These are phyloP conservation scores for Vanrija pseudolonga DNA, from an alignment of 1,284 basidiomycete species.

Conservation along the genomic window DNA sequence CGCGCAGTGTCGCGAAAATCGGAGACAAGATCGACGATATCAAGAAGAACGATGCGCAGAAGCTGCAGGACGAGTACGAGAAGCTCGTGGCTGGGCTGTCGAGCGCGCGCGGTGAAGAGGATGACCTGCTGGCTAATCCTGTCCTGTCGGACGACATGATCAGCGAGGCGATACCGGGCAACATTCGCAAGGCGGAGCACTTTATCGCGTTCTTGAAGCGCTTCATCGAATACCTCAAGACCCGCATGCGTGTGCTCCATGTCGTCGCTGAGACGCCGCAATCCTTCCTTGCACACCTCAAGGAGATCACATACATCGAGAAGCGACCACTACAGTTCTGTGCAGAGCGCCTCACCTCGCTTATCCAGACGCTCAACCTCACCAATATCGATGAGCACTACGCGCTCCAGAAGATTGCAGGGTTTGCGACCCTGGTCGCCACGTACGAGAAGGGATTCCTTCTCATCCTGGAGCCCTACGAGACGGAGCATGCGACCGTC, in stretches of 20 bases:
- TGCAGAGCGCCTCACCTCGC: slow-evolving; percentile 87
- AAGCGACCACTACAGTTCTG: slow-evolving; percentile 96
- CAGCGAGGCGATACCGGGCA: slow-evolving; percentile 93
- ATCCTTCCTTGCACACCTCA: slow-evolving; percentile 97
- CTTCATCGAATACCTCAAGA: slow-evolving; percentile 99
- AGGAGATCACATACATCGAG: slow-evolving; percentile 99
- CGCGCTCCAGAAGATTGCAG: slow-evolving; percentile 89
- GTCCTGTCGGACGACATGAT: slow-evolving; percentile 93
- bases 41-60: slow-evolving; percentile 86
- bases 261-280: slow-evolving; percentile 99
- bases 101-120: slow-evolving; percentile 61
- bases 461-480: slow-evolving; percentile 96
- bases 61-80: slow-evolving; percentile 96
- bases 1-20: slow-evolving; percentile 80
- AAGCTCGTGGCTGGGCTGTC: slow-evolving; percentile 89
- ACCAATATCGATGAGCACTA: slow-evolving; percentile 87
- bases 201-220: slow-evolving; percentile 98
- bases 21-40: slow-evolving; percentile 94
- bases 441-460: slow-evolving; percentile 99
- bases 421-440: slow-evolving; percentile 93
- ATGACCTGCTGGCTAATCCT: slow-evolving; percentile 89
- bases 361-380: slow-evolving; percentile 89
- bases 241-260: slow-evolving; percentile 95
- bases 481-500: slow-evolving; percentile 97
- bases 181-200: slow-evolving; percentile 97